Evolutionary conservation across 768 basidiomycete species (phyloP).

Genomic region (Rickenella mellea): DNA sequence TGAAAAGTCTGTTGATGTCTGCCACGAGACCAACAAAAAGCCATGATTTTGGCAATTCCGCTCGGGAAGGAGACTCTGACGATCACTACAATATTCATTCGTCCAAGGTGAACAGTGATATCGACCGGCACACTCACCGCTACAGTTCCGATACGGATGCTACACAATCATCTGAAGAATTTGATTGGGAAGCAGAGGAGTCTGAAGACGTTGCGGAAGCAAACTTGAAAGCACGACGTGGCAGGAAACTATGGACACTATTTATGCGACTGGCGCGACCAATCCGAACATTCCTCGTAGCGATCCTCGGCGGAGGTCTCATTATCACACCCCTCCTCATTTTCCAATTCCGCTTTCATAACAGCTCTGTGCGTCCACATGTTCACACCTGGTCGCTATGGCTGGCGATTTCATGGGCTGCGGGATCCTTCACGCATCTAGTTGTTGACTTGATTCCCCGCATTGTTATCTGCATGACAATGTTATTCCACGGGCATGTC

Average conservation of each 20-base stretch:
- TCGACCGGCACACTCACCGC: not conserved
- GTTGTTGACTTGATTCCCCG: conserved; percentile 56
- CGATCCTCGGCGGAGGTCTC: conserved; percentile 49
- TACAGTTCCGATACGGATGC: conserved; percentile 15
- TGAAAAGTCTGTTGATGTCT: too few species aligned
- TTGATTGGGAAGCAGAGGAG: conserved; percentile 64
- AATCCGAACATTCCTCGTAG: conserved; percentile 49
- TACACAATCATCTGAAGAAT: conserved; percentile 59
- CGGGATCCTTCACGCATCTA: conserved; percentile 49
- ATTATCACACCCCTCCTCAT: conserved; percentile 64
- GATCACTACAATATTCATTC: too few species aligned
- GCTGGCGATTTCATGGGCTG: conserved; percentile 59
- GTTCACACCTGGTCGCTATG: conserved; percentile 60
- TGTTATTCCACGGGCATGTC: conserved; percentile 49
- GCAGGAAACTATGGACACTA: conserved; percentile 49
- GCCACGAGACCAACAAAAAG: too few species aligned
- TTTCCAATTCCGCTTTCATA: conserved; percentile 50
- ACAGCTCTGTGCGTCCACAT: conserved; percentile 37
- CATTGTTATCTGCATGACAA: conserved; percentile 41
- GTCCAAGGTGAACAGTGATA: too few species aligned
- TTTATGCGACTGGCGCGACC: conserved; percentile 60
- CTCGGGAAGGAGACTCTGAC: too few species aligned
- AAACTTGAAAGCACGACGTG: conserved; percentile 44
- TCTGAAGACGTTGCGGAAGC: conserved; percentile 15
- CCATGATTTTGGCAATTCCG: too few species aligned